These are phyloP conservation scores for Leishmania major DNA, from an alignment of 208 protist genomes.

Conservation along the genomic window DNA sequence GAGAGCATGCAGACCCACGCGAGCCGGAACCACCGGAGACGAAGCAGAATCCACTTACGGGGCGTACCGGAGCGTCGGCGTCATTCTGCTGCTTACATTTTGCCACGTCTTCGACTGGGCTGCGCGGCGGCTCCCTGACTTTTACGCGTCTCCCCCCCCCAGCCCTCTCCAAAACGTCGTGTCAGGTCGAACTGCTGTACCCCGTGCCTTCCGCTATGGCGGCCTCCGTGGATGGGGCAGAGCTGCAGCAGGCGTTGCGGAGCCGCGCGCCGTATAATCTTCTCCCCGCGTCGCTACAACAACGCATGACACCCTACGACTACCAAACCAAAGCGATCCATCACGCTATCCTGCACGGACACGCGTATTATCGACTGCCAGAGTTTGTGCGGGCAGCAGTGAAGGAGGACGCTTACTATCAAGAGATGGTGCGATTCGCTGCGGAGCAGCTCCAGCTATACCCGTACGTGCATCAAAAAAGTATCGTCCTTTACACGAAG, in stretches of 20 bases:
- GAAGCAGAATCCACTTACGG: background rate
- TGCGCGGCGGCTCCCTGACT: background rate
- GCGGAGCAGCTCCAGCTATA: conserved; percentile 73
- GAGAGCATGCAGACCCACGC: background rate
- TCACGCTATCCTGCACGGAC: conserved; percentile 50
- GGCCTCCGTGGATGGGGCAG: conserved; percentile 32
- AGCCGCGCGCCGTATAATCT: conserved; percentile 53
- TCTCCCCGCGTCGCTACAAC: conserved; percentile 60
- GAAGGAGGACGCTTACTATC: conserved; percentile 75
- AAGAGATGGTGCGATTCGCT: conserved; percentile 59
- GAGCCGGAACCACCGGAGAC: background rate
- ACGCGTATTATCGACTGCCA: conserved; percentile 72
- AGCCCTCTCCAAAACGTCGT: background rate
- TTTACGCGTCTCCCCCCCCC: background rate
- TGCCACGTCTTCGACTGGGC: background rate
- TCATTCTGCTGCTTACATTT: background rate
- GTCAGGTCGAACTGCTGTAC: background rate
- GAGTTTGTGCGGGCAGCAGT: conserved; percentile 47
- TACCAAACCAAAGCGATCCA: conserved; percentile 51
- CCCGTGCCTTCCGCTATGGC: conserved; percentile 10
- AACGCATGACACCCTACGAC: conserved; percentile 54
- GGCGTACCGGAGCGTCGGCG: background rate
- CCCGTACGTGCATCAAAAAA: conserved; percentile 70
- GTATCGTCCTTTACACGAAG: conserved; percentile 62
- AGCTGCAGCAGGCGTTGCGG: conserved; percentile 66